A percentile compares a stretch with the other conserved stretches of the same genome.
These are phyloP conservation scores for Firmiana major DNA, from an alignment of 345 rosid genomes.

Conservation along the genomic window DNA sequence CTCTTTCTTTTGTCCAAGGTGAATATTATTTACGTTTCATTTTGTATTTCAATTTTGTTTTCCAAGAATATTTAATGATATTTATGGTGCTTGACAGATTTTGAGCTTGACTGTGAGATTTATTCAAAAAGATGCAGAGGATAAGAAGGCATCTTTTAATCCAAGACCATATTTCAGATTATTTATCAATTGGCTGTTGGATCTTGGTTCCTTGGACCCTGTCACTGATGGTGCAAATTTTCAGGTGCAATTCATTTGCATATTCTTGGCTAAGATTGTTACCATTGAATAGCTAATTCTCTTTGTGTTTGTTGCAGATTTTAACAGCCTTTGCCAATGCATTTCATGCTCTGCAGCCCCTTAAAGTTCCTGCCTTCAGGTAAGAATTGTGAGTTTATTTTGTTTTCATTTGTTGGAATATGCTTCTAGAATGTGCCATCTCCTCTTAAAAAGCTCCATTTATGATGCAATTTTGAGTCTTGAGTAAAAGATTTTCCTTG, in stretches of 20 bases:
- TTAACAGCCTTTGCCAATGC: constrained; percentile 80
- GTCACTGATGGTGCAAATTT: constrained; percentile 61
- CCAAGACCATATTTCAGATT: constrained; percentile 74
- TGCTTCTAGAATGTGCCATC: background rate
- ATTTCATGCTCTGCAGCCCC: constrained; percentile 88
- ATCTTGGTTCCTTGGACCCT: constrained; percentile 62
- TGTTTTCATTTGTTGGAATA: background rate
- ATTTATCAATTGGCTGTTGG: constrained; percentile 74
- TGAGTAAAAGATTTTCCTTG: background rate
- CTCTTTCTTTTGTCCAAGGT: constrained; percentile 69
- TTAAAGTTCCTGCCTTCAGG: constrained; percentile 94
- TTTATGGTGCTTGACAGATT: constrained; percentile 45
- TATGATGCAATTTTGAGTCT: constrained; percentile 1
- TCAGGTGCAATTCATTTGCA: constrained; percentile 49
- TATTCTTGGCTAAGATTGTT: constrained; percentile 1
- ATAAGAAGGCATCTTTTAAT: constrained; percentile 64
- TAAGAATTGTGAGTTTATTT: constrained; percentile 27
- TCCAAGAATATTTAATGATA: background rate
- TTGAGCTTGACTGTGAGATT: constrained; percentile 63
- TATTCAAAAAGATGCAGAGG: constrained; percentile 85
- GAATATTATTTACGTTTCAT: background rate
- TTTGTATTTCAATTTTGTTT: background rate
- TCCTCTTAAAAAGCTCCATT: background rate
- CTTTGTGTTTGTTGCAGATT: constrained; percentile 46
- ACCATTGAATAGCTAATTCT: constrained; percentile 16